Conservation (phyloP, 2,329 filamentous ascomycete species). For the Phialocephala subalpina region DNA sequence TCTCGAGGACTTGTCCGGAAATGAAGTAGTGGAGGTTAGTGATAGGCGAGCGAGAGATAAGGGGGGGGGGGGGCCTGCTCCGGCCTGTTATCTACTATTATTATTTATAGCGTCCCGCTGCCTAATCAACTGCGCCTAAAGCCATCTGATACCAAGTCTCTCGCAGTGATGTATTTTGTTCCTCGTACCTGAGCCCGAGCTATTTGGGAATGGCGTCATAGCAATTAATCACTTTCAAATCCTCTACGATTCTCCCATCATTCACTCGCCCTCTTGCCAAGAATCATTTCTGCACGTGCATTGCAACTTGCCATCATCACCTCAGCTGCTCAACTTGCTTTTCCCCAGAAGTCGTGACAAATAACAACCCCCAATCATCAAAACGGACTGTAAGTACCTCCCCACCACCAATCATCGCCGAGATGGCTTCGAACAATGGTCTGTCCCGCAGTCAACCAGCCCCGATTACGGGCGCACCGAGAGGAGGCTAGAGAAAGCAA, state of each 20-base stretch:
- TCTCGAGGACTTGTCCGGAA: not conserved
- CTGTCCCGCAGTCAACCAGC: conserved; percentile 6
- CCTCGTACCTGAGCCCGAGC: conserved; percentile 2
- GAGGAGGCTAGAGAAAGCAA: not conserved
- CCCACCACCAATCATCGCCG: conserved; percentile 2
- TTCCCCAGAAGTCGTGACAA: conserved; percentile 28
- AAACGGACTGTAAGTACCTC: conserved; percentile 2
- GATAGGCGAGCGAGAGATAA: conserved; percentile 4
- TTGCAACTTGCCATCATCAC: conserved; percentile 11
- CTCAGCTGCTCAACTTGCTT: conserved; percentile 10
- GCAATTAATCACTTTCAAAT: not conserved
- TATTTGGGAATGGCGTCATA: conserved; percentile 10
- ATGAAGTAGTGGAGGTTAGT: not conserved
- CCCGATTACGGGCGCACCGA: conserved; percentile 25
- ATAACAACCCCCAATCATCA: conserved; percentile 26
- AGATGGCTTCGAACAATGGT: conserved; percentile 4
- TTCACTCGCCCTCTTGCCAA: conserved; percentile 9
- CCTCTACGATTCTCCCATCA: not conserved
- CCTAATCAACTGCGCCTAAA: not conserved
- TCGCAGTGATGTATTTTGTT: not conserved
- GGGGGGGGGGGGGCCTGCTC: not conserved
- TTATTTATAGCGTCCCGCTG: not conserved
- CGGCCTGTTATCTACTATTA: conserved; percentile 1
- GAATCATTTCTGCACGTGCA: conserved; percentile 1
- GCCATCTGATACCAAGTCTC: not conserved